Conservation (phyloP, 2,329 filamentous ascomycete species). For the Aureobasidium subglaciale region DNA sequence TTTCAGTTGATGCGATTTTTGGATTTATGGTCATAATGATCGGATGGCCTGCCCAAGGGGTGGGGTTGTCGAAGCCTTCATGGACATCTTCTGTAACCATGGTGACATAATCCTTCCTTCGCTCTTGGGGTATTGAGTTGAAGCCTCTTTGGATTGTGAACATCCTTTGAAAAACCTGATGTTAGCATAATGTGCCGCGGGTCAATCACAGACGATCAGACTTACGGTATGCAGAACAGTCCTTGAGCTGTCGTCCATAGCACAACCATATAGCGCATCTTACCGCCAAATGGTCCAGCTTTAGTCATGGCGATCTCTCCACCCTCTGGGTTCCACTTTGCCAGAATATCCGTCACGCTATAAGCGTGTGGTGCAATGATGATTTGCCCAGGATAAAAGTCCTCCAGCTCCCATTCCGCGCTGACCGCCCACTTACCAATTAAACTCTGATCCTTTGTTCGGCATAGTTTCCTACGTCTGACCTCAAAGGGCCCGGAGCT, state of each 20-base stretch:
- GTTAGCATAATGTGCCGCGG: background rate
- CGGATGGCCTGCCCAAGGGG: background rate
- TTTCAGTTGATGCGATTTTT: background rate
- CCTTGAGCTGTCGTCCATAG: background rate
- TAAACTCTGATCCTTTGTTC: background rate
- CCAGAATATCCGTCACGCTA: background rate
- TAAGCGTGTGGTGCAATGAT: background rate
- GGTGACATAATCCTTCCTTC: background rate
- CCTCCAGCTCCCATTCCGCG: background rate
- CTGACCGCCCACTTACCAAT: background rate
- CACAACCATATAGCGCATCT: background rate
- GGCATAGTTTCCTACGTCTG: background rate
- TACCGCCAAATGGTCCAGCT: background rate
- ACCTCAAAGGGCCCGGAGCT: too few species aligned
- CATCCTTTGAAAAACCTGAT: background rate
- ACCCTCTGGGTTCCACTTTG: background rate
- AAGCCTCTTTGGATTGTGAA: background rate
- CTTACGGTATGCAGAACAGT: background rate
- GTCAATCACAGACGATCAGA: background rate
- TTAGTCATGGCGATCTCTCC: background rate
- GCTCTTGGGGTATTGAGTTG: background rate
- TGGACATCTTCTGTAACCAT: background rate
- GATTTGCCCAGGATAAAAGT: slow-evolving; percentile 1
- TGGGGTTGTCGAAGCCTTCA: background rate
- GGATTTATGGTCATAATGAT: background rate